phyloP scores from a whole-genome alignment of 306 rosid species.

The Begonia fuchsioides region DNA sequence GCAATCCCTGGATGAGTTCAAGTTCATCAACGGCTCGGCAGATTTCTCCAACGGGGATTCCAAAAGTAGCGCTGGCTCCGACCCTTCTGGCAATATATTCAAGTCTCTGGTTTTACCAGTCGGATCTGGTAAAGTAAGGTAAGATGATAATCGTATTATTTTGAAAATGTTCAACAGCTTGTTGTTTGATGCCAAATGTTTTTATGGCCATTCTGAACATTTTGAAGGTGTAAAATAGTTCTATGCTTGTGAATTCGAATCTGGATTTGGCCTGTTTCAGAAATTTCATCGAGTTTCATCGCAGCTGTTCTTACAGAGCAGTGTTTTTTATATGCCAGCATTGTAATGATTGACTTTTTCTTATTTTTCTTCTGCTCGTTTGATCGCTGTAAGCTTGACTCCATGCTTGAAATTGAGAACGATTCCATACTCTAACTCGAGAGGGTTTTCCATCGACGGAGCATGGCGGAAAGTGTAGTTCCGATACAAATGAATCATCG shows the following conservation, averaged over 20 bases:
- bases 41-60: slow-evolving; percentile 58
- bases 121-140: slow-evolving; percentile 32
- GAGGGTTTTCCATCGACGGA: slow-evolving; percentile 70
- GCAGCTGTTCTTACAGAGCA: too few species aligned
- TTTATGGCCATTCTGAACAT: background rate
- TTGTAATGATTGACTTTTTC: too few species aligned
- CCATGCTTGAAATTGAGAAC: slow-evolving; percentile 84
- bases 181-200: slow-evolving; percentile 37
- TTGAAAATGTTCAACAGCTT: slow-evolving; percentile 52
- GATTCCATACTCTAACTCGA: slow-evolving; percentile 73
- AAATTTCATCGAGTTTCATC: too few species aligned
- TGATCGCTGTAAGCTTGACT: slow-evolving; percentile 50
- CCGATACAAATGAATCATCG: slow-evolving; percentile 67
- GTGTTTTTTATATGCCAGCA: too few species aligned
- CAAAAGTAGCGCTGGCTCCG: slow-evolving; percentile 66
- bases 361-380: slow-evolving; percentile 15
- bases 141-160: slow-evolving; percentile 20
- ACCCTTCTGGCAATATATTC: slow-evolving; percentile 46
- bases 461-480: slow-evolving; percentile 63
- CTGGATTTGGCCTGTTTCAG: too few species aligned
- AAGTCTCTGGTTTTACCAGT: slow-evolving; percentile 42
- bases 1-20: slow-evolving; percentile 95
- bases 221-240: too few species aligned
- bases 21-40: slow-evolving; percentile 48
- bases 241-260: too few species aligned